These are phyloP conservation scores for Claviceps pazoutovae DNA, from an alignment of 2,329 filamentous ascomycete species.

Conservation along the genomic window DNA sequence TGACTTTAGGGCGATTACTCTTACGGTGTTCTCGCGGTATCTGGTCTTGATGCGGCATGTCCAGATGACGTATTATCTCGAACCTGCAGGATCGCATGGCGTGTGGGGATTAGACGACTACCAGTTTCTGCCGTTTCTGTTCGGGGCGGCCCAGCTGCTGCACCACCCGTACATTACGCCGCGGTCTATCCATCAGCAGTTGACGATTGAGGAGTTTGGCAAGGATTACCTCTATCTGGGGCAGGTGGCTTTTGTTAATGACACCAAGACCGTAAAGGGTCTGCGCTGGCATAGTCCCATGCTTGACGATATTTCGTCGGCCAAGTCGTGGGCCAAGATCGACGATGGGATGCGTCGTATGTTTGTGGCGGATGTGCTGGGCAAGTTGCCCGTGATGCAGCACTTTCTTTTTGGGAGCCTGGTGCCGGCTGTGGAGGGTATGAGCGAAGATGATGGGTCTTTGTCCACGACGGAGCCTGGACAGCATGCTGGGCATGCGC, in stretches of 20 bases:
- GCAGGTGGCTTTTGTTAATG: slow-evolving; percentile 88
- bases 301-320: slow-evolving; percentile 91
- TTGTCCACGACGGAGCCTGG: slow-evolving; percentile 26
- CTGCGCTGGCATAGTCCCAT: slow-evolving; percentile 94
- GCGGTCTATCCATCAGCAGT: slow-evolving; percentile 71
- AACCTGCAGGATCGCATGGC: slow-evolving; percentile 90
- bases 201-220: slow-evolving; percentile 75
- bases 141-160: slow-evolving; percentile 80
- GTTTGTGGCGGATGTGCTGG: slow-evolving; percentile 86
- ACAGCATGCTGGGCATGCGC: slow-evolving; percentile 45
- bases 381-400: slow-evolving; percentile 95
- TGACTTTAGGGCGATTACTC: slow-evolving; percentile 61
- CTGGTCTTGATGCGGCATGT: slow-evolving; percentile 74
- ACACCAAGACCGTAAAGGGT: slow-evolving; percentile 88
- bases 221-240: slow-evolving; percentile 80
- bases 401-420: slow-evolving; percentile 90
- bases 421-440: slow-evolving; percentile 65
- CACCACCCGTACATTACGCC: slow-evolving; percentile 71
- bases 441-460: slow-evolving; percentile 54
- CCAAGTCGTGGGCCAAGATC: slow-evolving; percentile 82
- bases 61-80: slow-evolving; percentile 88
- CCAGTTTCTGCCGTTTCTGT: slow-evolving; percentile 90
- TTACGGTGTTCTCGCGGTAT: slow-evolving; percentile 71
- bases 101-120: slow-evolving; percentile 98
- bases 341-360: slow-evolving; percentile 92